Evolutionary conservation across 192 early-diverging fungal species (phyloP).

Genomic region (Entomortierella parvispora): DNA sequence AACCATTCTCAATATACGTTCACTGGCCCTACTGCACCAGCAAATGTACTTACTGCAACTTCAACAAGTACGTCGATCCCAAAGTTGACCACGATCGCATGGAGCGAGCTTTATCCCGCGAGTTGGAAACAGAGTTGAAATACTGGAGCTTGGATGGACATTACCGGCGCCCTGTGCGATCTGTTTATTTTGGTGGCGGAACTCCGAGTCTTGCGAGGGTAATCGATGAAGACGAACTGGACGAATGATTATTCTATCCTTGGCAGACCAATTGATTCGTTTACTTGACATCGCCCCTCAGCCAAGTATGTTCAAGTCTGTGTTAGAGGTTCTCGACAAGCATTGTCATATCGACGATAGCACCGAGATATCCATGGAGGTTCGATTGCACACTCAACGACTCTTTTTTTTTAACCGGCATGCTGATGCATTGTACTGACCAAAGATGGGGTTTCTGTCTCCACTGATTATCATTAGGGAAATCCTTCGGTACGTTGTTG

Average conservation of each 20-base stretch:
- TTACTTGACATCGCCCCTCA: slow-evolving; percentile 3
- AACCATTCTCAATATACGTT: slow-evolving; percentile 61
- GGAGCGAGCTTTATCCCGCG: slow-evolving; percentile 46
- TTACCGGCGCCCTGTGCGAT: slow-evolving; percentile 38
- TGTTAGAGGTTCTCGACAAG: slow-evolving; percentile 49
- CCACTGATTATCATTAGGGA: no score
- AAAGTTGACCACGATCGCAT: slow-evolving; percentile 56
- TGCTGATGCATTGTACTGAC: no score
- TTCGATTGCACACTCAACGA: no score
- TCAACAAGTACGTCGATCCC: slow-evolving; percentile 67
- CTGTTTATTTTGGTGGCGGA: slow-evolving; percentile 67
- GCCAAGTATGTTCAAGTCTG: slow-evolving; percentile 53
- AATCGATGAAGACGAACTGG: background rate
- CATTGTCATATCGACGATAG: slow-evolving; percentile 29
- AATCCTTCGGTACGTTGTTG: slow-evolving; percentile 60
- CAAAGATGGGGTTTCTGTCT: no score
- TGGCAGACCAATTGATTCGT: no score
- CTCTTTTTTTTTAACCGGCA: no score
- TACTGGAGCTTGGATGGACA: slow-evolving; percentile 38
- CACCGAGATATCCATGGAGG: slow-evolving; percentile 66
- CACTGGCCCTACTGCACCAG: slow-evolving; percentile 70
- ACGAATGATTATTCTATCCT: no score
- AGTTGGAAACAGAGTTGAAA: slow-evolving; percentile 50
- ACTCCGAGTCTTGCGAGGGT: slow-evolving; percentile 60
- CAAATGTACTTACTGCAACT: slow-evolving; percentile 69